Base-by-base conservation (phyloP, 805 yeast species). In the Blastobotrys peoriensis region DNA sequence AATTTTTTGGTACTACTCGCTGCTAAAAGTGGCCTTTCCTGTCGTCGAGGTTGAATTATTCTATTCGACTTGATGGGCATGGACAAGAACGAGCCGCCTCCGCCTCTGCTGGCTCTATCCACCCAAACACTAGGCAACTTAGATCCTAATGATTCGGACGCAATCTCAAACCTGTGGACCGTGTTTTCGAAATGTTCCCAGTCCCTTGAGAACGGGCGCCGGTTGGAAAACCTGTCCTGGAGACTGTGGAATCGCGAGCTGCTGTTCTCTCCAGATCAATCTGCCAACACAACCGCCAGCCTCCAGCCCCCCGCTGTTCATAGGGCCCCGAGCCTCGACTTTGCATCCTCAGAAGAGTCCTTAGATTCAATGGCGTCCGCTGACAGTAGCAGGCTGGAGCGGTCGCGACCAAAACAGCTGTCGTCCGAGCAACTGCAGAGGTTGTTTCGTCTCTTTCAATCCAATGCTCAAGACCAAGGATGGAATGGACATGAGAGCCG, bases 201-300 rank as follows among this genome's bases (percentile, higher is more conserved):
- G 50, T 48, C 50, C 38, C 49, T 65, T 20, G 66, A 62, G 33
- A 62, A 65, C 46, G 68, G 68, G 33, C 49, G 64, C n/a, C 56
- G 68, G 2, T 51, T 64, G n/a, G 68, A 64, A 46, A 64, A 64
- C 50, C 49, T 64, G 47, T 58, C 66, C n/a, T 64, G 68, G 68
- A 48, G 68, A 6, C 52, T 64, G 41, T 62, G 65, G 66, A 63
- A 59, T 43, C 49, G 62, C 41, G 64, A 59, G 38, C 45, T 48
- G 28, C 40, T 43, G 33, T 25, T 36, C 20, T 36, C 38, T 4
- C 20, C 38, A 10, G 38, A 36, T 10, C 13, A 33, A 25, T 13
- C 30, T 8, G 10, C 30, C 10, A 25, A 25, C 30, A 25, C 8
- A 25, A 25, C 13, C 30, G 30, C 30, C 30, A 25, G 17, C 6